Percentiles rank a stretch among this genome's conserved stretches.
phyloP scores from a whole-genome alignment of 2,329 filamentous ascomycete species.

The Fusarium robinianum region DNA sequence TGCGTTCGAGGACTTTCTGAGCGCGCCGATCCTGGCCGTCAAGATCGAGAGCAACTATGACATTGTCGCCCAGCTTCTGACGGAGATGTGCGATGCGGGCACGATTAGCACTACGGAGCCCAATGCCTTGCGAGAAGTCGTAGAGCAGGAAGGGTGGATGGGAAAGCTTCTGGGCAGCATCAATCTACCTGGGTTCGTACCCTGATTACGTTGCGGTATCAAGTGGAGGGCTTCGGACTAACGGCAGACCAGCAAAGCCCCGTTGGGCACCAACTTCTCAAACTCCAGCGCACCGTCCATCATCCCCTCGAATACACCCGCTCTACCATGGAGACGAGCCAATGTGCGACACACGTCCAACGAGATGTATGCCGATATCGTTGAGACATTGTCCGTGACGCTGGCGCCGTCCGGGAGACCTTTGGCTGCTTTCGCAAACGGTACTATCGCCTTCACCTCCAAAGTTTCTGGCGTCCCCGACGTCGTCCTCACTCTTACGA shows the following conservation, averaged over 20 bases:
- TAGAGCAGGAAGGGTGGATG: conserved; percentile 89
- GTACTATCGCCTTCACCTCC: conserved; percentile 90
- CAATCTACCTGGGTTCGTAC: conserved; percentile 71
- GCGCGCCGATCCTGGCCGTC: conserved; percentile 79
- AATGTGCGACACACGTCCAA: conserved; percentile 97
- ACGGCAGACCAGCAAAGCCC: conserved; percentile 45
- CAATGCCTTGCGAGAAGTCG: conserved; percentile 87
- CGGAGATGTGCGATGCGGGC: conserved; percentile 95
- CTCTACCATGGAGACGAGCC: conserved; percentile 83
- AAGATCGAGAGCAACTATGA: conserved; percentile 93
- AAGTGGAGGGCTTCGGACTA: conserved; percentile 8
- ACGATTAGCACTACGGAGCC: conserved; percentile 88
- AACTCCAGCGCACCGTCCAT: conserved; percentile 48
- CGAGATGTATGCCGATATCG: conserved; percentile 93
- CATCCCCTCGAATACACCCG: conserved; percentile 52
- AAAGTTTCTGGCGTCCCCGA: conserved; percentile 96
- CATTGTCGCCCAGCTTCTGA: conserved; percentile 88
- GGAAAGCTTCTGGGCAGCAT: conserved; percentile 88
- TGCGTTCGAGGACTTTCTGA: conserved; percentile 91
- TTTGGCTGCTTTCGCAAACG: conserved; percentile 83
- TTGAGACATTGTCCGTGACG: conserved; percentile 86
- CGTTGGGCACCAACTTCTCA: conserved; percentile 45
- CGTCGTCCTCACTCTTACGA: conserved; percentile 77
- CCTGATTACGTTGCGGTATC: background rate
- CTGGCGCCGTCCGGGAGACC: conserved; percentile 89